These are phyloP conservation scores for Zygosaccharomyces bailii DNA, from an alignment of 805 yeast species.

Conservation along the genomic window DNA sequence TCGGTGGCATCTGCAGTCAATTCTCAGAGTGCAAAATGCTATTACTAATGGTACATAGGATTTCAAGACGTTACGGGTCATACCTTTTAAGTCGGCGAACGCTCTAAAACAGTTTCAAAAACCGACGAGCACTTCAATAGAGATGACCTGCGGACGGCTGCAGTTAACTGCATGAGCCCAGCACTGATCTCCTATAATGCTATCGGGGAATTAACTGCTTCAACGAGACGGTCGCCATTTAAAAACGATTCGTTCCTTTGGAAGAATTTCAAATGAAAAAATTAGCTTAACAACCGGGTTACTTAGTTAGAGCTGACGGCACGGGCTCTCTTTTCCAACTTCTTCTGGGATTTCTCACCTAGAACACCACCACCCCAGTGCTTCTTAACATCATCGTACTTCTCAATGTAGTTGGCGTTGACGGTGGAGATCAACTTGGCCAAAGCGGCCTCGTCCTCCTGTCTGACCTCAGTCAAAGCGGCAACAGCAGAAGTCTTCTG, in stretches of 20 bases:
- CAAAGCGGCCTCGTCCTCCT: constrained; percentile 93
- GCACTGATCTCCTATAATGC: constrained; percentile 20
- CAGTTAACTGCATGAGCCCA: constrained; percentile 9
- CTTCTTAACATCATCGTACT: constrained; percentile 93
- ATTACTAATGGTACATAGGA: constrained; percentile 8
- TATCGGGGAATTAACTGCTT: constrained; percentile 6
- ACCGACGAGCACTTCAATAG: constrained; percentile 16
- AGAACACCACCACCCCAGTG: constrained; percentile 99
- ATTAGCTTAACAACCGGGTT: constrained; percentile 9
- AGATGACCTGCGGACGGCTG: constrained; percentile 14
- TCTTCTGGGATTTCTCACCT: constrained; percentile 91
- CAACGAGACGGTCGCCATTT: constrained; percentile 12
- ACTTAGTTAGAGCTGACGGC: constrained; percentile 28
- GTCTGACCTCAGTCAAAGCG: constrained; percentile 90
- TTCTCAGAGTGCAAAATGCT: constrained; percentile 2
- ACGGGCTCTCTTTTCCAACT: constrained; percentile 72
- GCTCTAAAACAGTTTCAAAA: constrained; percentile 6
- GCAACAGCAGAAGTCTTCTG: constrained; percentile 96
- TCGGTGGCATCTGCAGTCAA: constrained; percentile 5
- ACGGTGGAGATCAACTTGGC: constrained; percentile 90
- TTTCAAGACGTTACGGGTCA: background rate
- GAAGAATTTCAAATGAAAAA: constrained; percentile 15
- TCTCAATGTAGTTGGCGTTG: constrained; percentile 88
- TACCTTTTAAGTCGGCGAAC: constrained; percentile 3
- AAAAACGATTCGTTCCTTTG: constrained; percentile 4